Conservation (phyloP, 2,329 filamentous ascomycete species). For the Xylariaceae sp. region DNA sequence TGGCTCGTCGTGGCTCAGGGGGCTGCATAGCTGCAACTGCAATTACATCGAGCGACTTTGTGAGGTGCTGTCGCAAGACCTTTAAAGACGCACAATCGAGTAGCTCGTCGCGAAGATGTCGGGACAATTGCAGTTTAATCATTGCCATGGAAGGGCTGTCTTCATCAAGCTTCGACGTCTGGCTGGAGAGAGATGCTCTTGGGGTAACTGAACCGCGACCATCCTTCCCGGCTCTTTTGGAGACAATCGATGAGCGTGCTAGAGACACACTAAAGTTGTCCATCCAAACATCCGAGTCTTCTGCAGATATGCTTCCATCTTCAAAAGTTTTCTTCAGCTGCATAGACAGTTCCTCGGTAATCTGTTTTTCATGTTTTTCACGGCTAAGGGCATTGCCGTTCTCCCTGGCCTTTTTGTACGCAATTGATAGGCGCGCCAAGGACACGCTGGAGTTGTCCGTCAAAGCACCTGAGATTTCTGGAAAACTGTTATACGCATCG, state of each 20-base stretch:
- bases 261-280: constrained; percentile 26
- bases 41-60: constrained; percentile 47
- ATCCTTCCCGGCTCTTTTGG: constrained; percentile 14
- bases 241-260: constrained; percentile 24
- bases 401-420: constrained; percentile 15
- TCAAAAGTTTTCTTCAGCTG: constrained; percentile 8
- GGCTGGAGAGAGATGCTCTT: constrained; percentile 22
- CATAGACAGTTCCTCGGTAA: constrained; percentile 8
- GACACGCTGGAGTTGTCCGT: constrained; percentile 23
- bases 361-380: not conserved
- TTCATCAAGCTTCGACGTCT: constrained; percentile 25
- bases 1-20: constrained; percentile 47
- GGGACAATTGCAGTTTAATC: constrained; percentile 43
- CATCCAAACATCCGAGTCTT: constrained; percentile 14
- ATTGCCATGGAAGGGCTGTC: constrained; percentile 30
- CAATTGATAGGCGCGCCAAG: constrained; percentile 25
- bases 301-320: constrained; percentile 4
- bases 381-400: not conserved
- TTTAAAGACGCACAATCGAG: constrained; percentile 50
- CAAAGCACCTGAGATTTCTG: constrained; percentile 15
- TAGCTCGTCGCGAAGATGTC: constrained; percentile 43
- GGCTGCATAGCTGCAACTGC: constrained; percentile 50
- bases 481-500: constrained; percentile 1
- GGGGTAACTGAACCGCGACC: constrained; percentile 14
- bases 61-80: constrained; percentile 44